Base-by-base conservation (phyloP, 2,329 filamentous ascomycete species). In the Alternaria angustiovoidea region DNA sequence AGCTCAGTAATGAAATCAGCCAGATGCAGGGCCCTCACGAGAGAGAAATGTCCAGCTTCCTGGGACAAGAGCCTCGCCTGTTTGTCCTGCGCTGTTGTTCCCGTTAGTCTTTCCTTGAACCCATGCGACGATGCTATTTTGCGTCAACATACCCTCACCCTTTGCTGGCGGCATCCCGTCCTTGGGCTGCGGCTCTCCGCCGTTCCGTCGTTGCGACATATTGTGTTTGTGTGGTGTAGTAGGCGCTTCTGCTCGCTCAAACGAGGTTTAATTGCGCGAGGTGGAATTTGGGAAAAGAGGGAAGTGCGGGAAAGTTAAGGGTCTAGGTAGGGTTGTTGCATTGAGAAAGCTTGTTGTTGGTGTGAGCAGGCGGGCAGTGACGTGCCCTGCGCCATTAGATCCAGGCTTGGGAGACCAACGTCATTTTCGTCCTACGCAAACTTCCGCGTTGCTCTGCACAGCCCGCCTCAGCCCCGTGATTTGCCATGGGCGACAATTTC, bases 1-100 rank as follows among this genome's bases (percentile, higher is more conserved):
- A 94, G 79, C 79, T 94, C 88, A 30, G 93, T 94, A 81, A 97
- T 92, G 71, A 93, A 83, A 80, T 96, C 88, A 66, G 94, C 89
- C 75, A 96, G 84, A 78, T 97, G 89, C 77, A 95, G 86, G 56
- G 82, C 83, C 67, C 81, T 81, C 54, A 86, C 69, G 65, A 86
- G 79, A 42, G 82, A 84, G 79, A 94, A 94, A 82, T 94, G 91
- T 39, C 90, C 89, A 7, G 86, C 86, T 64, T 92, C 86, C 65
- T 87, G 83, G 56, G 87, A 88, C 43, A 94, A 85, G 44, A 94
- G 86, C 67, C 86, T 85, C 76, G 89, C 91, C 80, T 94, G 91
- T 83, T 93, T 94, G 79, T 93, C 89, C 68, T 87, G 82, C 51
- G 84, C 88, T 91, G 73, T 48, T 26, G 26, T 41, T 14, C 18